Conservation (phyloP, 805 yeast genomes). For the Starmera dryadoides region DNA sequence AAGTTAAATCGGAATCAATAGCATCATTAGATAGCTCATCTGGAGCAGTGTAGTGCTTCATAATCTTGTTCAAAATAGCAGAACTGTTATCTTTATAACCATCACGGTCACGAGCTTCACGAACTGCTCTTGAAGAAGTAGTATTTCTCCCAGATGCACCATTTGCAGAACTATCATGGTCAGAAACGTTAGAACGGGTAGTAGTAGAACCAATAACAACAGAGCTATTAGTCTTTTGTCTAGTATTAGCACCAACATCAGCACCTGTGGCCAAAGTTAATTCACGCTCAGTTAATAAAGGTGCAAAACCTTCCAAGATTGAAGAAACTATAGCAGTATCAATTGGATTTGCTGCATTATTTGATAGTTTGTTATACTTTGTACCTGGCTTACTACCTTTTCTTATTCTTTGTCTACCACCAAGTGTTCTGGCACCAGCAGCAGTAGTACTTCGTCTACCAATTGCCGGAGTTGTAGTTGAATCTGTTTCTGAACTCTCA, state of each 20-base stretch:
- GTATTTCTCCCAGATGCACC: slow-evolving; percentile 2
- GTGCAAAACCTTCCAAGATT: slow-evolving; percentile 23
- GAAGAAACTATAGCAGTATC: slow-evolving; percentile 4
- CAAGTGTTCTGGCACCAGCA: background rate
- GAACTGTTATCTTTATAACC: slow-evolving; percentile 6
- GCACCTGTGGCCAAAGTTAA: slow-evolving; percentile 23
- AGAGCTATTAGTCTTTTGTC: slow-evolving; percentile 2
- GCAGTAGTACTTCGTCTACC: too few relatives aligned
- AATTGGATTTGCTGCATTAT: background rate
- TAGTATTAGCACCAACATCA: slow-evolving; percentile 10
- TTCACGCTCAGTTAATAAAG: slow-evolving; percentile 25
- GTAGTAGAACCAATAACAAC: slow-evolving; percentile 1
- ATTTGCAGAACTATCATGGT: slow-evolving; percentile 5
- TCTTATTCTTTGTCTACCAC: background rate
- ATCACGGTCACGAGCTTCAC: slow-evolving; percentile 4
- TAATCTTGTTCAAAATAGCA: slow-evolving; percentile 15
- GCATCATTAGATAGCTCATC: slow-evolving; percentile 19
- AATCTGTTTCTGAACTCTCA: slow-evolving; percentile 13
- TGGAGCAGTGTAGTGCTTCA: slow-evolving; percentile 23
- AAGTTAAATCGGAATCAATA: slow-evolving; percentile 20
- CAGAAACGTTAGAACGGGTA: slow-evolving; percentile 1
- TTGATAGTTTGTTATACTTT: slow-evolving; percentile 1
- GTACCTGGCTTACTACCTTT: slow-evolving; percentile 2
- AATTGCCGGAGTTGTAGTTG: background rate
- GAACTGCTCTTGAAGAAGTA: slow-evolving; percentile 2